Conservation (phyloP, 192 early-diverging fungal species). For the Allomyces macrogynus region DNA sequence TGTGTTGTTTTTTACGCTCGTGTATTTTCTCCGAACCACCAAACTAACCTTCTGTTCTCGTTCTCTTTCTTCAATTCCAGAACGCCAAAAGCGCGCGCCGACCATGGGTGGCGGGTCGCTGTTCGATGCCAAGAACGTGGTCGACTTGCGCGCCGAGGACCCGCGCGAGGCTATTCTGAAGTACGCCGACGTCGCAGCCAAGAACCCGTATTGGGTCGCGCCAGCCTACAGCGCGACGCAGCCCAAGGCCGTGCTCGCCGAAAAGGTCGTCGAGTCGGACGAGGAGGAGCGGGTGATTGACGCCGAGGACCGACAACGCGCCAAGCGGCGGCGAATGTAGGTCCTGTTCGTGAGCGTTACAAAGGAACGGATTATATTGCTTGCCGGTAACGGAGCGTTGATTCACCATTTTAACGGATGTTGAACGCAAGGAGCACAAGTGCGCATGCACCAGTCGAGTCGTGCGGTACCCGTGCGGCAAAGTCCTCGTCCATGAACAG, state of each 20-base stretch:
- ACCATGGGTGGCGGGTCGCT: constrained; percentile 4
- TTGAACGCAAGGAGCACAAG: no score
- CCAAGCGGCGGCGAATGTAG: not conserved
- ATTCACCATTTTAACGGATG: no score
- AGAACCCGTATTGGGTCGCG: constrained; percentile 30
- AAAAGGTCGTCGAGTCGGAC: constrained; percentile 30
- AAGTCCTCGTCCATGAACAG: no score
- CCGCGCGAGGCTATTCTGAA: constrained; percentile 77
- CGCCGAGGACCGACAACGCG: not conserved
- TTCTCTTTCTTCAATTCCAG: not conserved
- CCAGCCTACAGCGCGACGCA: constrained; percentile 30
- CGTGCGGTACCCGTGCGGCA: no score
- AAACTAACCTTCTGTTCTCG: not conserved
- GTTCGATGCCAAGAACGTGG: constrained; percentile 3
- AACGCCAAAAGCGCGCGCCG: not conserved
- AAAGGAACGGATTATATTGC: no score
- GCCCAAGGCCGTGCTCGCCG: constrained; percentile 19
- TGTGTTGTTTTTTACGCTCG: not conserved
- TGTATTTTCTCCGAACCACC: constrained; percentile 10
- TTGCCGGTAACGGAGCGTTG: no score
- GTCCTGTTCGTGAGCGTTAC: no score
- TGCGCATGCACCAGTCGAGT: no score
- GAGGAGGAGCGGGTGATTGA: constrained; percentile 10
- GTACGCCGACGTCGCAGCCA: constrained; percentile 52
- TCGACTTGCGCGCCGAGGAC: constrained; percentile 55